phyloP scores from a whole-genome alignment of 139 green algal species.

The Chlorella sorokiniana region DNA sequence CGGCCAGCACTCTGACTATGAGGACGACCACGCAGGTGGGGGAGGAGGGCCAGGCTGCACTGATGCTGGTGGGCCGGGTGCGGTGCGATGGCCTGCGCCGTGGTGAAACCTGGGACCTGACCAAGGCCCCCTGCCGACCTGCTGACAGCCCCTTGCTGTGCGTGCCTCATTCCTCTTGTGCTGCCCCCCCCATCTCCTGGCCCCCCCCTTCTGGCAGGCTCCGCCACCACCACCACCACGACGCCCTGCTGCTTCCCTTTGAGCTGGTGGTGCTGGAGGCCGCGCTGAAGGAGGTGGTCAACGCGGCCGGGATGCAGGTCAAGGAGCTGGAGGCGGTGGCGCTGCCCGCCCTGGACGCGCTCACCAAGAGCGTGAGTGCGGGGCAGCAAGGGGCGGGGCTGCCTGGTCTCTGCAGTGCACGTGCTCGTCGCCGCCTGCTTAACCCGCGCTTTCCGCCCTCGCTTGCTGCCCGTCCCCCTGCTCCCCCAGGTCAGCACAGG shows the following conservation, averaged over 20 bases:
- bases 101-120: too few species aligned
- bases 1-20: conserved; percentile 29
- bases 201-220: background rate
- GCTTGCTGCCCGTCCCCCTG: background rate
- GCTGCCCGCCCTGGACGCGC: conserved; percentile 74
- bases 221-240: conserved; percentile 23
- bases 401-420: background rate
- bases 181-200: background rate
- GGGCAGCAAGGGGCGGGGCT: background rate
- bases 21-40: conserved; percentile 33
- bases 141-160: background rate
- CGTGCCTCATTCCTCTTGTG: background rate
- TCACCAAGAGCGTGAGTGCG: conserved; percentile 61
- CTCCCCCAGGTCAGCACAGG: conserved; percentile 18
- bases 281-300: conserved; percentile 63
- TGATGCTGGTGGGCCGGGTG: too few species aligned
- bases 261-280: conserved; percentile 77
- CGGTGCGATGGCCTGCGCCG: too few species aligned
- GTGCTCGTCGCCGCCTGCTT: background rate
- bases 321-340: conserved; percentile 72
- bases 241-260: conserved; percentile 67
- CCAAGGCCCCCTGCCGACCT: too few species aligned
- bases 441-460: background rate
- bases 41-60: too few species aligned
- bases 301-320: conserved; percentile 44